Percentiles rank a stretch among this genome's conserved stretches.
Conservation (phyloP, 768 basidiomycete genomes). For the Chiua virens region DNA sequence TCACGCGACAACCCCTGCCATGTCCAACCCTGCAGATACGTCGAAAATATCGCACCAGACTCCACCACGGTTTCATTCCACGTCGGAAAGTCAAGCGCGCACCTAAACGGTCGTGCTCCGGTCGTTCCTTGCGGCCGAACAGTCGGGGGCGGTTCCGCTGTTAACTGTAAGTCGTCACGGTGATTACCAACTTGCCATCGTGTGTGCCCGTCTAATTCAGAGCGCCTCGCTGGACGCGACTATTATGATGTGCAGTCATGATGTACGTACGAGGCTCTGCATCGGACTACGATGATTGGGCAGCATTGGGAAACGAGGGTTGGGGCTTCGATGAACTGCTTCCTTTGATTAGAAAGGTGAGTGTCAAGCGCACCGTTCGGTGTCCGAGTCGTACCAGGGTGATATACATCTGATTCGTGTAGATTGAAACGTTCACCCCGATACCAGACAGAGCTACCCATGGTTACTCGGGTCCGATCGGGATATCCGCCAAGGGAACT, state of each 20-base stretch:
- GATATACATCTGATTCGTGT: constrained; percentile 24
- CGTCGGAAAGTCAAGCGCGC: constrained; percentile 37
- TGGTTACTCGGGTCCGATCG: constrained; percentile 35
- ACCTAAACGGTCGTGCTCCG: constrained; percentile 43
- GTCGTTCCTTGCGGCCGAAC: constrained; percentile 48
- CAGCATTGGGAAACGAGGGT: constrained; percentile 49
- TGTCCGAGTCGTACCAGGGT: not conserved
- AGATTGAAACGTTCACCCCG: constrained; percentile 38
- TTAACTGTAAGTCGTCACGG: constrained; percentile 51
- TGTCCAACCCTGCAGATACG: constrained; percentile 53
- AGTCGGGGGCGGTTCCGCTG: constrained; percentile 61
- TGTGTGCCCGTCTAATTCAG: not conserved
- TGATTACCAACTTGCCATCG: no score
- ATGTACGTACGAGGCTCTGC: constrained; percentile 60
- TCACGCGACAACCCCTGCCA: constrained; percentile 47
- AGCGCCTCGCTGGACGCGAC: not conserved
- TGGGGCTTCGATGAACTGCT: constrained; percentile 61
- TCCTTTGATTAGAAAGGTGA: constrained; percentile 58
- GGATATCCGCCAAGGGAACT: constrained; percentile 18
- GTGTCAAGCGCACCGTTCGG: not conserved
- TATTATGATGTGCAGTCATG: constrained; percentile 27
- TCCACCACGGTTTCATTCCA: constrained; percentile 48
- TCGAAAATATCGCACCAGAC: constrained; percentile 39
- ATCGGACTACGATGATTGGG: constrained; percentile 69
- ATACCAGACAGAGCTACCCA: constrained; percentile 34